Evolutionary conservation across 176 grass and related monocot genomes (phyloP).

Genomic region (Zoysia japonica): DNA sequence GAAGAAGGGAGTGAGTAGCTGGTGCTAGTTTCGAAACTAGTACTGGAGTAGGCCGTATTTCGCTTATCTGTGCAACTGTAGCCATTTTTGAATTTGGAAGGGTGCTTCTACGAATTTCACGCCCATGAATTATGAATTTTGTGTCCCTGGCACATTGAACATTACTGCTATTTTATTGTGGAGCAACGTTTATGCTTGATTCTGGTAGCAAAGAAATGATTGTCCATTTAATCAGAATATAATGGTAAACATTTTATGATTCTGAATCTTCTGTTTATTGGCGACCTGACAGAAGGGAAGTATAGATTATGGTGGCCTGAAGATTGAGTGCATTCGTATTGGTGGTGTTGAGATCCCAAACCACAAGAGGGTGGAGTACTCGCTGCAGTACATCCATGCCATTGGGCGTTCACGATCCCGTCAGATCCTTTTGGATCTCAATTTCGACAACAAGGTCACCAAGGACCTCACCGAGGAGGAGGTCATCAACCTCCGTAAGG

Average conservation of each 20-base stretch:
- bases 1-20: no score
- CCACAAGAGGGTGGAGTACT: conserved; percentile 86
- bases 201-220: background rate
- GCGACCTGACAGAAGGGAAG: conserved; percentile 38
- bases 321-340: conserved; percentile 82
- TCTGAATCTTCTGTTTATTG: conserved; percentile 32
- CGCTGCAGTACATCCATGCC: conserved; percentile 89
- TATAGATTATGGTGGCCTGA: conserved; percentile 47
- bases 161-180: background rate
- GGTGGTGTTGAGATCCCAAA: conserved; percentile 96
- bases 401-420: conserved; percentile 69
- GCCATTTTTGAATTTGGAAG: background rate
- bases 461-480: conserved; percentile 85
- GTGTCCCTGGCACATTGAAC: background rate
- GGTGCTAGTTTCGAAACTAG: background rate
- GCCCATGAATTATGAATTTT: background rate
- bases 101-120: background rate
- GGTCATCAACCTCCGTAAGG: conserved; percentile 82
- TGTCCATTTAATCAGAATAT: background rate
- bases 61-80: background rate
- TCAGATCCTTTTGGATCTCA: conserved; percentile 77
- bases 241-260: background rate
- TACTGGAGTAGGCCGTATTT: background rate
- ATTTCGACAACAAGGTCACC: conserved; percentile 76
- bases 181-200: background rate